Base-by-base conservation (phyloP, 768 basidiomycete genomes). In the Russula foetens region DNA sequence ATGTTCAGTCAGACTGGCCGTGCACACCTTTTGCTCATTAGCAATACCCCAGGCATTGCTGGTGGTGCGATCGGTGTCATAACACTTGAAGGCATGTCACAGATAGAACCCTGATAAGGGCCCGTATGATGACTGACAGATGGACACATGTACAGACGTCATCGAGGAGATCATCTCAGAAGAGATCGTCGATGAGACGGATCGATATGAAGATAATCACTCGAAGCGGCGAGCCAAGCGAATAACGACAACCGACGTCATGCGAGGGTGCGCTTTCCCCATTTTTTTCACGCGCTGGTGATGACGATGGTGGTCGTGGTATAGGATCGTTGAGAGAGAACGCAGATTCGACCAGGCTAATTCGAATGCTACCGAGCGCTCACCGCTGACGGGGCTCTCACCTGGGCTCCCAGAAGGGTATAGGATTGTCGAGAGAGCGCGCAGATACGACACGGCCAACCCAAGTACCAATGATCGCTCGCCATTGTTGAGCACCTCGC, bases 161-260 rank as follows among this genome's bases (percentile, higher is more conserved):
- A 90, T 91, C 59, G 89, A 91, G 81, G 94, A 96, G 79, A 97
- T 98, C 63, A 91, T 98, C 21, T 86, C 89, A 0, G 93, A 97
- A 73, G 95, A 97, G 71, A 96, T 97, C 56, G 88, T 96, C 31
- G 94, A 96, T 68, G 94, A 97, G 73, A 96, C 93, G 2, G 94
- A 97, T 73, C 80, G 85, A 28, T 95, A 88, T 66, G 85, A 90
- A 65, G 90, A 92, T 66, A 97, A 96, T 68, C 84, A 84, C 50
- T 85, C 84, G 53, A 94, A 93, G 69, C 80, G 79, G 60, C 75
- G 78, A 8, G 93, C 90, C 0, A 84, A 80, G 63, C 78, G 94
- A 15, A 72, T 80, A 60, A 86, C 85, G 14, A 91, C 85, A 14
- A 81, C 87, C 8, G 81, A 82, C 8, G 79, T 92, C 41, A 92